Evolutionary conservation across 1,284 basidiomycete genomes (phyloP).

Genomic region (Xerocomus nothofagi): DNA sequence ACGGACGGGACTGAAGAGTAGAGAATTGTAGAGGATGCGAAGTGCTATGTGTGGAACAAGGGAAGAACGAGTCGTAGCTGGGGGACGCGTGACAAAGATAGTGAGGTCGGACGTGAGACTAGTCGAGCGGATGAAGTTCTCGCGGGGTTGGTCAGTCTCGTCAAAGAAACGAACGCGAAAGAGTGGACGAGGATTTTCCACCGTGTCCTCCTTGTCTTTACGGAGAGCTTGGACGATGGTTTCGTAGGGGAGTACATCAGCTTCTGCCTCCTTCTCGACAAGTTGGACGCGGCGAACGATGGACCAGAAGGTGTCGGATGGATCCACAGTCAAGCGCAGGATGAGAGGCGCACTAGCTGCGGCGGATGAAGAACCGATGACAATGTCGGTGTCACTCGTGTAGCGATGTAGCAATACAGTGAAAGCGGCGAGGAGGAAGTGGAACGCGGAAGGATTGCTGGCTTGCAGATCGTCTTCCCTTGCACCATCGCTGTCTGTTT

Average conservation of each 20-base stretch:
- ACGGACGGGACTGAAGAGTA: slow-evolving; percentile 84
- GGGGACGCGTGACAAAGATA: slow-evolving; percentile 70
- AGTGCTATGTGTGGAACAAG: slow-evolving; percentile 81
- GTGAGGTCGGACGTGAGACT: slow-evolving; percentile 91
- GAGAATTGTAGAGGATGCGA: slow-evolving; percentile 91
- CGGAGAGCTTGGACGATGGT: slow-evolving; percentile 73
- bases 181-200: slow-evolving; percentile 60
- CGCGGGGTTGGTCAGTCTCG: slow-evolving; percentile 74
- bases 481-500: slow-evolving; percentile 55
- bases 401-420: slow-evolving; percentile 91
- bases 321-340: slow-evolving; percentile 83
- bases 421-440: slow-evolving; percentile 91
- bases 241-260: slow-evolving; percentile 84
- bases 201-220: slow-evolving; percentile 59
- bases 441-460: slow-evolving; percentile 80
- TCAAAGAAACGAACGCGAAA: slow-evolving; percentile 98
- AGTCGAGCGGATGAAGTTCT: slow-evolving; percentile 77
- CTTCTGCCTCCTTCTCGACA: slow-evolving; percentile 83
- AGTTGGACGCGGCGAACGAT: slow-evolving; percentile 86
- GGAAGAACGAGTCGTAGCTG: slow-evolving; percentile 68
- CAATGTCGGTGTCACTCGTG: slow-evolving; percentile 93
- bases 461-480: slow-evolving; percentile 53
- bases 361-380: slow-evolving; percentile 89
- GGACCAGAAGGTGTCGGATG: slow-evolving; percentile 89
- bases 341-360: slow-evolving; percentile 80